A percentile compares a stretch with the other conserved stretches of the same genome.
Evolutionary conservation across 768 basidiomycete species (phyloP).

Genomic region (Mrakia hoshinonis): DNA sequence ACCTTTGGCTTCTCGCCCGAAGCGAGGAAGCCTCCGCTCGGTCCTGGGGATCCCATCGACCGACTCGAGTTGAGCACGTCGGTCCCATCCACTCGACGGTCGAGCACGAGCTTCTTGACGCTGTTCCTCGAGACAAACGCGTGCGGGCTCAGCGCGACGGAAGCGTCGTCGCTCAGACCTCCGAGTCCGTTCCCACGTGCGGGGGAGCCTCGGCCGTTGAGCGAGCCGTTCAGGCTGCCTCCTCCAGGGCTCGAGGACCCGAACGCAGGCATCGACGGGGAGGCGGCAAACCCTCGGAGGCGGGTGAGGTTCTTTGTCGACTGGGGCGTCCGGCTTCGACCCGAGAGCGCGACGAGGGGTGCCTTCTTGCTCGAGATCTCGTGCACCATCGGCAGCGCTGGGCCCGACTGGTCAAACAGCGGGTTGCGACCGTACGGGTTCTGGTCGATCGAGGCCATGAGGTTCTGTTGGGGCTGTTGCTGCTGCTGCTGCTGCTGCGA

Average conservation of each 20-base stretch:
- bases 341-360: constrained; percentile 38
- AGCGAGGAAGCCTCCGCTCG: background rate
- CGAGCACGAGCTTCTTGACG: constrained; percentile 84
- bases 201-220: constrained; percentile 16
- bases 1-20: constrained; percentile 29
- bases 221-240: constrained; percentile 8
- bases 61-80: constrained; percentile 23
- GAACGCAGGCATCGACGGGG: constrained; percentile 49
- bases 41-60: constrained; percentile 19
- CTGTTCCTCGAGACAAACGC: constrained; percentile 61
- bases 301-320: constrained; percentile 33
- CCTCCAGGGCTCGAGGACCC: constrained; percentile 28
- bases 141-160: constrained; percentile 57
- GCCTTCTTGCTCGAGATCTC: constrained; percentile 35
- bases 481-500: constrained; percentile 33
- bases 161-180: constrained; percentile 16
- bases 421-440: constrained; percentile 45
- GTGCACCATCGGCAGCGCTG: constrained; percentile 31
- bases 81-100: constrained; percentile 38
- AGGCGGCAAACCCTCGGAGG: constrained; percentile 39
- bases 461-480: constrained; percentile 30
- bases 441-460: constrained; percentile 69
- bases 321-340: constrained; percentile 36
- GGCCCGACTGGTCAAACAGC: constrained; percentile 41
- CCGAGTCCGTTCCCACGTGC: constrained; percentile 1